A percentile compares a stretch with the other conserved stretches of the same genome.
These are phyloP conservation scores for Fraxinus albicans DNA, from an alignment of 305 asterid genomes.

Conservation along the genomic window DNA sequence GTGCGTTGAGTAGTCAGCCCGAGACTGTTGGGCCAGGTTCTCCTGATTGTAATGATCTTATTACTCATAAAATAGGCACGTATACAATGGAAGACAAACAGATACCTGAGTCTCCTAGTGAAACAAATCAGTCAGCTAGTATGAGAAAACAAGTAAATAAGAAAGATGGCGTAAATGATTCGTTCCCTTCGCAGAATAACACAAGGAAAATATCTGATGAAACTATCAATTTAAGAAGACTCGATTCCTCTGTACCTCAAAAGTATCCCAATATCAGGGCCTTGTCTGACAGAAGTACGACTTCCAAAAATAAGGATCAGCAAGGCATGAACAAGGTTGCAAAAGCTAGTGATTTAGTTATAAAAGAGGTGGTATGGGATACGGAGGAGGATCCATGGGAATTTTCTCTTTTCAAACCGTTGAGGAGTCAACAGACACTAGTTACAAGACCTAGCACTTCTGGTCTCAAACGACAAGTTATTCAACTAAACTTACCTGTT, in stretches of 20 bases:
- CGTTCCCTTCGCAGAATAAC: slow-evolving; percentile 25
- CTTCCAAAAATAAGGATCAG: slow-evolving; percentile 37
- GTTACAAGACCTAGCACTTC: slow-evolving; percentile 45
- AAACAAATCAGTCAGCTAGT: slow-evolving; percentile 35
- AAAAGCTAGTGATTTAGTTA: slow-evolving; percentile 36
- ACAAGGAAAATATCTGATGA: slow-evolving; percentile 32
- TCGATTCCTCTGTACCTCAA: slow-evolving; percentile 35
- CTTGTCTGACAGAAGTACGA: slow-evolving; percentile 30
- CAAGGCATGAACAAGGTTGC: slow-evolving; percentile 33
- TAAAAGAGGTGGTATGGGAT: slow-evolving; percentile 48
- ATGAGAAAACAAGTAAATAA: slow-evolving; percentile 33
- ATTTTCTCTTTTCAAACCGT: slow-evolving; percentile 74
- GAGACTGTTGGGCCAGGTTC: slow-evolving; percentile 31
- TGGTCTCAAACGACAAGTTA: slow-evolving; percentile 82
- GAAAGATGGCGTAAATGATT: slow-evolving; percentile 24
- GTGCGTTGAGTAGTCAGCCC: slow-evolving; percentile 28
- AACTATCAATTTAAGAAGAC: slow-evolving; percentile 31
- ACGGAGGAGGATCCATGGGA: slow-evolving; percentile 65
- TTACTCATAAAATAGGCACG: slow-evolving; percentile 28
- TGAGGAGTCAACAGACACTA: slow-evolving; percentile 48
- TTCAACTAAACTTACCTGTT: slow-evolving; percentile 69
- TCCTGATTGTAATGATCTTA: slow-evolving; percentile 29
- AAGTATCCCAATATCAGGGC: slow-evolving; percentile 34
- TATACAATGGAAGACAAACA: slow-evolving; percentile 28
- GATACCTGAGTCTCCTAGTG: slow-evolving; percentile 34